Conservation (phyloP, 495 filamentous ascomycete species). For the Trichoderma reesei region DNA sequence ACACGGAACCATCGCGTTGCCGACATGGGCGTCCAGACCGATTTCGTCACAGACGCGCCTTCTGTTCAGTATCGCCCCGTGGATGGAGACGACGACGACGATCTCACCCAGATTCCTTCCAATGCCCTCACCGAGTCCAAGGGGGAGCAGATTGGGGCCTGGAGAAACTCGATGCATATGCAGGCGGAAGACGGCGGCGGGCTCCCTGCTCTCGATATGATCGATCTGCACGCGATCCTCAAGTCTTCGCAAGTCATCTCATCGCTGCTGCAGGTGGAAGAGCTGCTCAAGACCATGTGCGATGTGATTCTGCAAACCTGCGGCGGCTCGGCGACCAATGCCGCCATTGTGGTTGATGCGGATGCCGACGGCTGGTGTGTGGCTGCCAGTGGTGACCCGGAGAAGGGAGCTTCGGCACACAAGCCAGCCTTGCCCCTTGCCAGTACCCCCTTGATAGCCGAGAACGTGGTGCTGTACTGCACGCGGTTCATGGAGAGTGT, state of each 20-base stretch:
- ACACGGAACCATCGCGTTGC: conserved; percentile 47
- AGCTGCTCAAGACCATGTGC: conserved; percentile 78
- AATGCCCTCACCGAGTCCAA: conserved; percentile 39
- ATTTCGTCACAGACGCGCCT: conserved; percentile 50
- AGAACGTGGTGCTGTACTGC: conserved; percentile 72
- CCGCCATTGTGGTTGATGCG: conserved; percentile 67
- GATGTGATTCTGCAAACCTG: conserved; percentile 83
- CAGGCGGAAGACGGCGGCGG: conserved; percentile 38
- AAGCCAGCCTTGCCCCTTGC: conserved; percentile 57
- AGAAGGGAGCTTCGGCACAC: conserved; percentile 53
- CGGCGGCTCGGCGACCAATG: conserved; percentile 65
- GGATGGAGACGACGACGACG: conserved; percentile 49
- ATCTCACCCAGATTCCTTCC: conserved; percentile 39
- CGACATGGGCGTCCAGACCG: conserved; percentile 70
- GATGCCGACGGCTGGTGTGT: conserved; percentile 58
- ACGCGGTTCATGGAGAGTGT: conserved; percentile 76
- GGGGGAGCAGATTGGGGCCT: conserved; percentile 55
- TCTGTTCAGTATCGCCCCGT: conserved; percentile 42
- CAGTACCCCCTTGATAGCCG: conserved; percentile 51
- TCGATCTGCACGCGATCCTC: conserved; percentile 78
- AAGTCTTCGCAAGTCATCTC: conserved; percentile 86
- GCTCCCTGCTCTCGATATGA: conserved; percentile 60
- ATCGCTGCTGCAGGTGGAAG: conserved; percentile 76
- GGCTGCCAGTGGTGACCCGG: conserved; percentile 63
- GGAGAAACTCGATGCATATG: conserved; percentile 40